Conservation (phyloP, 768 basidiomycete genomes). For the Tricholoma terreum region DNA sequence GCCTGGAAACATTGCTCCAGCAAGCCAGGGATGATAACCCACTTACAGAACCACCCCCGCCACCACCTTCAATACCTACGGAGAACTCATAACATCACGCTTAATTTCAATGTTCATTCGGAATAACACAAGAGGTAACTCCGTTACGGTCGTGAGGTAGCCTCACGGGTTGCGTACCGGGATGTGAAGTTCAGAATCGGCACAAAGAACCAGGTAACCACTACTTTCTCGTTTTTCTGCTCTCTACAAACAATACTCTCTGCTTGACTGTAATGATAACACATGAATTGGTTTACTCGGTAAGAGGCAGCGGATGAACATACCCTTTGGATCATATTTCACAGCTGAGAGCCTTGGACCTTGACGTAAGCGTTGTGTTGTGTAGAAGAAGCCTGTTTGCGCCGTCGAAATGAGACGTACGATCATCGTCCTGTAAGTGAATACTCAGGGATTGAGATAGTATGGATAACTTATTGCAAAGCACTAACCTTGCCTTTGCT, state of each 20-base stretch:
- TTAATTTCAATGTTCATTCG: too few species aligned
- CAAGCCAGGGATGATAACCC: conserved; percentile 83
- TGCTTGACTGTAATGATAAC: conserved; percentile 48
- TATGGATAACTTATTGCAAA: background rate
- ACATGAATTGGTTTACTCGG: background rate
- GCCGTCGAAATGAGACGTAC: conserved; percentile 89
- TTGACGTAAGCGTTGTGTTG: conserved; percentile 68
- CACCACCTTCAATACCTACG: conserved; percentile 26
- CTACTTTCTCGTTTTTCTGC: conserved; percentile 66
- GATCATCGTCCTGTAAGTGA: conserved; percentile 64
- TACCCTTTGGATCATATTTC: conserved; percentile 88
- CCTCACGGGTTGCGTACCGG: too few species aligned
- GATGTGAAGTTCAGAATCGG: too few species aligned
- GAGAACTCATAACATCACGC: conserved; percentile 1
- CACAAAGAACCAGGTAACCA: background rate
- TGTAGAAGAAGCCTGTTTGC: conserved; percentile 90
- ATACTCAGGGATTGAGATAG: background rate
- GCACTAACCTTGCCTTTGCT: conserved; percentile 54
- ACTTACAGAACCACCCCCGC: conserved; percentile 56
- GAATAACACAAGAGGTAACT: too few species aligned
- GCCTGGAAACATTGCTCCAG: conserved; percentile 68
- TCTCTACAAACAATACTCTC: conserved; percentile 77
- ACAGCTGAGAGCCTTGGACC: conserved; percentile 84
- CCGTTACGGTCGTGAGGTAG: too few species aligned
- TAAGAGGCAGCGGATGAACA: conserved; percentile 18